Evolutionary conservation across 345 rosid genomes (phyloP), one percentile per base, ranked within the genome.

Genomic region (Erodium maritimum): DNA sequence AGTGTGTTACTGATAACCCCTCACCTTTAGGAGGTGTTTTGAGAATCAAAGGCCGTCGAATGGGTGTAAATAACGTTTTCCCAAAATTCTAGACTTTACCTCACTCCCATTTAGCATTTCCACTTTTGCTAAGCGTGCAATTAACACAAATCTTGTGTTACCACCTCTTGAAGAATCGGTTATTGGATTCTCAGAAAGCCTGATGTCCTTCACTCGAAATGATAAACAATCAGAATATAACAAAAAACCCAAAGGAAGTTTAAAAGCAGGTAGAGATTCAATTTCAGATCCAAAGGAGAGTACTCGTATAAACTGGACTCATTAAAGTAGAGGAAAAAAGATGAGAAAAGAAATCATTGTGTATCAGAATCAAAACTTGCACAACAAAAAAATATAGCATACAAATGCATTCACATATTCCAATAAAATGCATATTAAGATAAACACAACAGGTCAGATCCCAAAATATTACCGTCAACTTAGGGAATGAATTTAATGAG

Each of bases 71-170:
- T n/a, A n/a, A n/a, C n/a, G n/a, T n/a, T n/a, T n/a, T n/a, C n/a
- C n/a, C n/a, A 10, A 12, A 10, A 37, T 18, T 45, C 21, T 2
- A 53, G 54, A 71, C 19, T 65, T 63, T 80, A 93, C 99, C 99
- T 89, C 99, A 66, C 99, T 93, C 65, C 96, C 96, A 75, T 89
- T 89, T 67, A 93, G 79, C 53, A 87, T 59, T 78, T 88, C 71
- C 63, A 93, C 83, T 67, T 80, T 89, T 23, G 79, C 77, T 70
- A 93, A 70, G n/a, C 85, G 75, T 50, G 99, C 95, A 71, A 93
- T 54, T 66, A 85, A 69, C 65, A 78, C 80, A 80, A 70, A 93
- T 75, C 99, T 85, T 10, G 95, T 84, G 65, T 84, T 61, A 61
- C 96, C 95, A 57, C 89, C 88, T 66, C 77, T 83, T 61, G 55